A percentile compares a stretch with the other conserved stretches of the same genome.
Evolutionary conservation across 2,329 filamentous ascomycete genomes (phyloP).

Genomic region (Paraphoma sp.): DNA sequence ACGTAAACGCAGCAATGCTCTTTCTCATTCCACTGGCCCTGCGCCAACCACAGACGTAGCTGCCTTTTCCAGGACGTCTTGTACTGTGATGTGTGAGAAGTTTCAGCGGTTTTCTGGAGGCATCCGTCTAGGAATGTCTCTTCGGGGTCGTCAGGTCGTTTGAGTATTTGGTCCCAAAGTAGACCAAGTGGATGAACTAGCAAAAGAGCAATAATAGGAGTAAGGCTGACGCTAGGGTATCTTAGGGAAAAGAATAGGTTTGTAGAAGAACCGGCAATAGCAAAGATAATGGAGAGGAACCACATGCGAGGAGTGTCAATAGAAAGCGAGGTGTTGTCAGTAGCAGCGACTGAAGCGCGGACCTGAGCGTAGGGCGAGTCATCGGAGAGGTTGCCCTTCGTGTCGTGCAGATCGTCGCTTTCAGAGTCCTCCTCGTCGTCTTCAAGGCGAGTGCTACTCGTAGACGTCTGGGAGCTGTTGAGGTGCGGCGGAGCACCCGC

Average conservation of each 20-base stretch:
- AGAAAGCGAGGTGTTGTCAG: slow-evolving; percentile 77
- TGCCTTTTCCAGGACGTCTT: slow-evolving; percentile 43
- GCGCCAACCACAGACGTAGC: slow-evolving; percentile 75
- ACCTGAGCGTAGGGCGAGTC: slow-evolving; percentile 82
- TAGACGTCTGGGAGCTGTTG: slow-evolving; percentile 36
- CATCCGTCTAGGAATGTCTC: slow-evolving; percentile 66
- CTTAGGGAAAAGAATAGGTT: slow-evolving; percentile 89
- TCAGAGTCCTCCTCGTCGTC: slow-evolving; percentile 43
- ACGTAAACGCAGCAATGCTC: slow-evolving; percentile 90
- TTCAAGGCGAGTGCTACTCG: slow-evolving; percentile 33
- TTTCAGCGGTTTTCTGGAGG: slow-evolving; percentile 36
- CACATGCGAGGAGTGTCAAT: slow-evolving; percentile 91
- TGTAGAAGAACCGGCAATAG: slow-evolving; percentile 79
- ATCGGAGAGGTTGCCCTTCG: slow-evolving; percentile 62
- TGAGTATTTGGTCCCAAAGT: slow-evolving; percentile 76
- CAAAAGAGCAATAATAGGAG: slow-evolving; percentile 84
- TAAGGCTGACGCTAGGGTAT: slow-evolving; percentile 90
- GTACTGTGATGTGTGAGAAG: slow-evolving; percentile 10
- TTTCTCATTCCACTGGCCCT: slow-evolving; percentile 86
- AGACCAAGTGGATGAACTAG: slow-evolving; percentile 85
- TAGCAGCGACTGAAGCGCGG: slow-evolving; percentile 77
- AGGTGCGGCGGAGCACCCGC: slow-evolving; percentile 28
- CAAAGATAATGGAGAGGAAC: slow-evolving; percentile 79
- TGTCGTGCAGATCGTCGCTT: slow-evolving; percentile 41
- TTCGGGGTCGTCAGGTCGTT: slow-evolving; percentile 62